Base-by-base conservation (phyloP, 306 rosid genomes). In the Glycine latifolia region DNA sequence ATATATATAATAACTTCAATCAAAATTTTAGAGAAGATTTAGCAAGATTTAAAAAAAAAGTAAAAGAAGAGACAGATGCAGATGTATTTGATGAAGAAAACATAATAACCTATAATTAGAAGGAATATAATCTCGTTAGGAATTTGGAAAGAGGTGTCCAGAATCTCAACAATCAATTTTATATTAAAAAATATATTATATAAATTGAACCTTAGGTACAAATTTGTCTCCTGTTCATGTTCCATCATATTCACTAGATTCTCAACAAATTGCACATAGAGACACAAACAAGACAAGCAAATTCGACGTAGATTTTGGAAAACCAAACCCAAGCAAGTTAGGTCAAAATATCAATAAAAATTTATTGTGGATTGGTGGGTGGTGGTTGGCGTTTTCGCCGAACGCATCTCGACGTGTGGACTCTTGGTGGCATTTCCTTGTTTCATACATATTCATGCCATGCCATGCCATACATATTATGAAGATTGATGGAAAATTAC, bases 311-410 rank as follows among this genome's bases (percentile, higher is more conserved):
- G 80, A 85, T 85, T 77, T 85, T 81, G 41, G 61, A 81, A 26
- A 60, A 39, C 49, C 73, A 77, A 65, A 54, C 60, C 52, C 73
- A 61, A 46, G 70, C 73, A 78, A 73, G 75, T 81, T 46, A 69
- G 65, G 86, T 71, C 46, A 68, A 56, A 50, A 65, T 2, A 62
- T 49, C 10, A 77, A 75, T 35, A 49, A 16, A 39, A 46, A 73
- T 67, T 12, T 47, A 35, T 71, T 12, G 46, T 14, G 4, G 68
- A 31, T 72, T 53, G 85, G 82, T 83, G 44, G 86, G 61, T 75
- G 55, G 86, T 87, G 41, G 83, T 81, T 88, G 89, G 84, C 72
- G 37, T 75, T 84, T 84, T 39, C 5, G 84, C 87, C 77, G 50
- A 81, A 84, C 75, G 71, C 72, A 68, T 71, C 56, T 79, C 7